These are phyloP conservation scores for Agaricus subrufescens DNA, from an alignment of 768 basidiomycete genomes.

Conservation along the genomic window DNA sequence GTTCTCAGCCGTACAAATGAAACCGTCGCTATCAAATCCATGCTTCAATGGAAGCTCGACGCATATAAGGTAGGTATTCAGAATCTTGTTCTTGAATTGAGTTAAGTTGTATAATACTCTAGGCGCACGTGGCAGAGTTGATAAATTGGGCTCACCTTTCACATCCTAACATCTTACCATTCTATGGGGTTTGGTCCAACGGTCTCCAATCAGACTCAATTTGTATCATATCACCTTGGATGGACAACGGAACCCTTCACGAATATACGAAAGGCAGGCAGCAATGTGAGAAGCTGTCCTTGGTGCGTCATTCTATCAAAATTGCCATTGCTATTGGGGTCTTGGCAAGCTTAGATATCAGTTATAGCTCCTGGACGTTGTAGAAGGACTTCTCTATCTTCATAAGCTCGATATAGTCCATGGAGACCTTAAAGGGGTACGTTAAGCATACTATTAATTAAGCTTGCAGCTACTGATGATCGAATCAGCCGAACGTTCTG, in stretches of 20 bases:
- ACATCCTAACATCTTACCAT: conserved; percentile 5
- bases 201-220: not conserved
- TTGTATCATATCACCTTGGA: conserved; percentile 7
- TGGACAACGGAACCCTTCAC: conserved; percentile 2
- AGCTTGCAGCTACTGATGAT: not conserved
- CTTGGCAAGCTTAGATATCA: not conserved
- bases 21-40: not conserved
- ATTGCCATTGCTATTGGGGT: too few species aligned
- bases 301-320: not conserved
- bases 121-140: not conserved
- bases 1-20: not conserved
- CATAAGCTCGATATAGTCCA: not conserved
- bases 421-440: conserved; percentile 6
- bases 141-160: conserved; percentile 2
- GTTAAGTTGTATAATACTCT: not conserved
- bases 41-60: not conserved
- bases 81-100: not conserved
- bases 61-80: not conserved
- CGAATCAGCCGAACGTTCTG: not conserved
- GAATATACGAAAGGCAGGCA: not conserved
- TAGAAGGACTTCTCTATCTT: not conserved
- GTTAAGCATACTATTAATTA: not conserved
- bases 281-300: not conserved
- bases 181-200: conserved; percentile 2
- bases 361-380: not conserved